Evolutionary conservation across 75 land plant species (phyloP), one percentile per base, ranked within the genome.

Genomic region (Pinus albicaulis): DNA sequence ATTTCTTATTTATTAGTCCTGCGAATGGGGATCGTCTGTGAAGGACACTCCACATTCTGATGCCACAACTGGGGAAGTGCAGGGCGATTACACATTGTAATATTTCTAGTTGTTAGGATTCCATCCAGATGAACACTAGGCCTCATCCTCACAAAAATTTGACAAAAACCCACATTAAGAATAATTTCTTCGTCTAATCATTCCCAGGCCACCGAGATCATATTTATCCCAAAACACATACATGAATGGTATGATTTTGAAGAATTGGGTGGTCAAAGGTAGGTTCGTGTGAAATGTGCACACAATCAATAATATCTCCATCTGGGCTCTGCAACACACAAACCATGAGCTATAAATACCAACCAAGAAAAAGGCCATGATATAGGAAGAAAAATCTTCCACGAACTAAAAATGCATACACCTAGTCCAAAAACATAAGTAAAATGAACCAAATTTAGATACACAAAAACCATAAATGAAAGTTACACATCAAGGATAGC

Each of bases 1-100:
- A 95, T 60, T 77, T 95, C 98, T 17, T 86, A 85, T 38, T 81
- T 74, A 26, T 75, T 83, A 15, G 96, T 93, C 71, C 98, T 89
- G 22, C 98, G 84, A 1, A 95, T 81, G 52, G 96, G 96, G 16
- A 95, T 80, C 36, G 99, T 95, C 34, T 76, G 89, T 61, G 74
- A 78, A 0, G 99, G 94, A 77, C 96, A 95, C 73, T 74, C 82
- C 34, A 91, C 95, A 76, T 85, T 87, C 64, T 59, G 26, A 48
- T 92, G 93, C 98, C 98, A 95, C 69, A 84, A 65, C 78, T 92
- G 91, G 7, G 76, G 66, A 3, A 77, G 65, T 3, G 72, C 79
- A 28, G 76, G 28, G 11, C 76, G 76, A 23, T 71, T 74, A 20
- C 79, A 31, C 56, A 71, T 64, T 31, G 69, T 20, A 26, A 82